Base-by-base conservation (phyloP, 176 grass and related monocot species). In the Pharus latifolius region DNA sequence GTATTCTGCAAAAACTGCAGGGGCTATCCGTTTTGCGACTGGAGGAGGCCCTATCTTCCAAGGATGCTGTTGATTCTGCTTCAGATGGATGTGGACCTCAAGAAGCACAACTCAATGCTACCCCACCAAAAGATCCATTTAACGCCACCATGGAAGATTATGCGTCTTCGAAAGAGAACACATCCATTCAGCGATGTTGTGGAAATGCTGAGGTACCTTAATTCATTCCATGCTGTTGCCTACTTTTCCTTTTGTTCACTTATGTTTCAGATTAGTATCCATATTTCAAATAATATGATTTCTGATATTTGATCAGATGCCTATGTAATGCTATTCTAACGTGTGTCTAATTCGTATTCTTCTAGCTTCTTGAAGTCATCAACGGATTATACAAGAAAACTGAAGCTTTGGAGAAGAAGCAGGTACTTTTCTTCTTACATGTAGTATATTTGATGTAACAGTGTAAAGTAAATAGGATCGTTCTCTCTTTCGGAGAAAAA, bases 361-460 rank as follows among this genome's bases (percentile, higher is more conserved):
- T 78, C 63, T 84, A 97, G 94, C 66, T 97, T 49, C 67, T 80
- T 49, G 61, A 75, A 50, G 56, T 78, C 45, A 67, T 92, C 25
- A 69, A 88, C 65, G 56, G 79, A 51, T 77, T 92, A 71, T 49
- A 52, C 42, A 60, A 68, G 70, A 86, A 55, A 61, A 80, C 70
- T 3, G 27, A 66, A 63, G 67, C 71, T 80, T 65, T 83, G 79
- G 70, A 82, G 58, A 87, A 83, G 76, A 90, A 85, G 29, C 86
- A 90, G 94, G 84, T 97, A 77, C 26, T 47, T 45, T 10, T 45
- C 56, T 64, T 40, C 12, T 55, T 69, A 56, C 19, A 49, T 51
- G 0, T 60, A n/a, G n/a, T n/a, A n/a, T n/a, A n/a, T 67, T 67
- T 8, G 14, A 27, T 62, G 63, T 47, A 54, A 72, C 26, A 27